A percentile compares a stretch with the other conserved stretches of the same genome.
Evolutionary conservation across 768 basidiomycete genomes (phyloP).

Genomic region (Russula sp.): DNA sequence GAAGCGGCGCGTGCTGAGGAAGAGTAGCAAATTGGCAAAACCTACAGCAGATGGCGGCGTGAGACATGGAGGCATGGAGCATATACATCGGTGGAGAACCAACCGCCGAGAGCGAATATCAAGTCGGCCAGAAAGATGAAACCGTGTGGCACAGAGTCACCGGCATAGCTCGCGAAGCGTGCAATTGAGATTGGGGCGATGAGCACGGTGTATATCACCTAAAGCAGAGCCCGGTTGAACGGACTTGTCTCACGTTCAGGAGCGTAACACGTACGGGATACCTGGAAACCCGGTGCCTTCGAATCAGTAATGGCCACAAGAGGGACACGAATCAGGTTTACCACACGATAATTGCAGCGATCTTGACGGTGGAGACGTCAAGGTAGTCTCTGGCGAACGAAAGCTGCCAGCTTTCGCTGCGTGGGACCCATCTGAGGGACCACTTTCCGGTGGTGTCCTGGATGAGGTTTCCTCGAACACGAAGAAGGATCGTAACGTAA

Average conservation of each 20-base stretch:
- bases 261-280: conserved; percentile 23
- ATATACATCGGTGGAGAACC: neutral
- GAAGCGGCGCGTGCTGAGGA: conserved; percentile 27
- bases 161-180: conserved; percentile 29
- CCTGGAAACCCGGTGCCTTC: conserved; percentile 1
- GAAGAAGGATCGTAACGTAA: conserved; percentile 31
- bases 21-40: conserved; percentile 29
- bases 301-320: neutral
- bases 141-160: conserved; percentile 26
- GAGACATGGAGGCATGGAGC: neutral
- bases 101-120: conserved; percentile 29
- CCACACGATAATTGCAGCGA: conserved; percentile 32
- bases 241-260: neutral
- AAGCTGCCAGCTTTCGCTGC: conserved; percentile 29
- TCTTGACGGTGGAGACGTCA: conserved; percentile 28
- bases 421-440: conserved; percentile 29
- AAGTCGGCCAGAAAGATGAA: conserved; percentile 30
- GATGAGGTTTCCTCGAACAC: conserved; percentile 33
- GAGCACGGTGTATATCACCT: conserved; percentile 29
- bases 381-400: conserved; percentile 29
- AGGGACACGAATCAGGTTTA: conserved; percentile 9
- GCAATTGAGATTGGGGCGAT: conserved; percentile 31
- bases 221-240: neutral
- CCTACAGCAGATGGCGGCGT: conserved; percentile 19
- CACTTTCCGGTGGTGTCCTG: conserved; percentile 24